These are phyloP conservation scores for Xylaria telfairii DNA, from an alignment of 495 filamentous ascomycete species.

Conservation along the genomic window DNA sequence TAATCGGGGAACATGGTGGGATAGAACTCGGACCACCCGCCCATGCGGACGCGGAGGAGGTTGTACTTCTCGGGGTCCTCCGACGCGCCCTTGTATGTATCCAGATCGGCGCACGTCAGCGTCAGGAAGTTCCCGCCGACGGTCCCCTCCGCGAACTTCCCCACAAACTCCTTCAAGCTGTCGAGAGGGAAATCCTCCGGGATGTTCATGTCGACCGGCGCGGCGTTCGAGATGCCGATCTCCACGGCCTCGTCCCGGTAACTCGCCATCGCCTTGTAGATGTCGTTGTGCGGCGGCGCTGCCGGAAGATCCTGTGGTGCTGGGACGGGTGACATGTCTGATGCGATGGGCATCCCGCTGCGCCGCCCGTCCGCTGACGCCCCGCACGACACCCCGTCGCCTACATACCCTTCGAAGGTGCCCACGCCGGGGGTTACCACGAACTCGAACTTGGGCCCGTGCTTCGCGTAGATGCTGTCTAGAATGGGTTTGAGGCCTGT, in stretches of 20 bases:
- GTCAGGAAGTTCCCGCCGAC: conserved; percentile 27
- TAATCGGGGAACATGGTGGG: conserved; percentile 28
- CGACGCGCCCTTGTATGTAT: conserved; percentile 23
- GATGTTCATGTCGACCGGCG: conserved; percentile 31
- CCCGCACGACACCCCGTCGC: conserved; percentile 30
- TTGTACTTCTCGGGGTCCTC: conserved; percentile 28
- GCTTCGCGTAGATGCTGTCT: conserved; percentile 1
- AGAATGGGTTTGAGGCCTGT: neutral
- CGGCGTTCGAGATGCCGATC: conserved; percentile 26
- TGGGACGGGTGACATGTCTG: conserved; percentile 32
- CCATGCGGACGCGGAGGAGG: conserved; percentile 26
- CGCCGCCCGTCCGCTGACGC: conserved; percentile 34
- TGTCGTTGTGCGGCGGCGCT: conserved; percentile 3
- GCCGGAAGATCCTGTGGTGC: conserved; percentile 19
- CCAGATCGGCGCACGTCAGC: conserved; percentile 26
- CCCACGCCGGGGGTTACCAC: conserved; percentile 33
- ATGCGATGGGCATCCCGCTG: conserved; percentile 34
- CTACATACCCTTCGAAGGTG: conserved; percentile 34
- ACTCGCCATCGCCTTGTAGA: conserved; percentile 17
- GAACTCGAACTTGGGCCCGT: conserved; percentile 30
- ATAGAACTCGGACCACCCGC: conserved; percentile 29
- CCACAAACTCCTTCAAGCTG: conserved; percentile 6
- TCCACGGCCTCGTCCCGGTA: conserved; percentile 13
- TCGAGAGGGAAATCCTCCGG: conserved; percentile 26
- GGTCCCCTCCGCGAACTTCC: conserved; percentile 9